These are phyloP conservation scores for Globisporangium recalcitrans DNA, from an alignment of 352 stramenopile genomes.

Conservation along the genomic window DNA sequence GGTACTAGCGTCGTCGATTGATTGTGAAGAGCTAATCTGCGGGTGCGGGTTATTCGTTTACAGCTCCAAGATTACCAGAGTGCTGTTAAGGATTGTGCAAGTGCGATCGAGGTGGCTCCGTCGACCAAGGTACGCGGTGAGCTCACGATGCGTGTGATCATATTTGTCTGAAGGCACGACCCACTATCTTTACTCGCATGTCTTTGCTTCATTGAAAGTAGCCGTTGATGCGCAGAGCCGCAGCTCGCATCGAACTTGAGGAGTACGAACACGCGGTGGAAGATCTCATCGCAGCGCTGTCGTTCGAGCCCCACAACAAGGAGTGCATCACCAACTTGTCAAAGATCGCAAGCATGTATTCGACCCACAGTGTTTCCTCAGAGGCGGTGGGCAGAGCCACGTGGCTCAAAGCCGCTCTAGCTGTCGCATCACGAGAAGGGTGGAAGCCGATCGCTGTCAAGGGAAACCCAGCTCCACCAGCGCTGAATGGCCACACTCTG, in stretches of 20 bases:
- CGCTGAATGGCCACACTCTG: slow-evolving; percentile 59
- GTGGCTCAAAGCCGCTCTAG: slow-evolving; percentile 23
- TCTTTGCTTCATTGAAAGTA: slow-evolving; percentile 13
- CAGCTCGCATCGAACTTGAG: slow-evolving; percentile 29
- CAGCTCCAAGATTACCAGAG: slow-evolving; percentile 36
- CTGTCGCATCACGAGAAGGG: slow-evolving; percentile 32
- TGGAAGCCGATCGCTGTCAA: slow-evolving; percentile 41
- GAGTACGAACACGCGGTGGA: slow-evolving; percentile 26
- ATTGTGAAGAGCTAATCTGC: neutral
- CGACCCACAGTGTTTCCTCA: no score
- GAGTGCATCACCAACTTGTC: slow-evolving; percentile 40
- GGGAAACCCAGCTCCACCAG: slow-evolving; percentile 61
- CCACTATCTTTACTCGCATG: no score
- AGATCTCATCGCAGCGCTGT: slow-evolving; percentile 38
- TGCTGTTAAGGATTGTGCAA: slow-evolving; percentile 41
- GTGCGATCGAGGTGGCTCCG: slow-evolving; percentile 32
- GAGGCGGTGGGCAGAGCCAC: slow-evolving; percentile 10
- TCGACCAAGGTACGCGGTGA: slow-evolving; percentile 49
- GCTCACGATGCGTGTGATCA: no score
- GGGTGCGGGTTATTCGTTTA: neutral
- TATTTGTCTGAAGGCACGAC: neutral
- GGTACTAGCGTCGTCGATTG: no score
- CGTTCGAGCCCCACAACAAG: slow-evolving; percentile 48
- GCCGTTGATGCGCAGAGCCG: slow-evolving; percentile 53
- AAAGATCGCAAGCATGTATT: slow-evolving; percentile 14